Evolutionary conservation across 352 stramenopile genomes (phyloP), one percentile per base, ranked within the genome.

Genomic region (Phytophthora sojae): DNA sequence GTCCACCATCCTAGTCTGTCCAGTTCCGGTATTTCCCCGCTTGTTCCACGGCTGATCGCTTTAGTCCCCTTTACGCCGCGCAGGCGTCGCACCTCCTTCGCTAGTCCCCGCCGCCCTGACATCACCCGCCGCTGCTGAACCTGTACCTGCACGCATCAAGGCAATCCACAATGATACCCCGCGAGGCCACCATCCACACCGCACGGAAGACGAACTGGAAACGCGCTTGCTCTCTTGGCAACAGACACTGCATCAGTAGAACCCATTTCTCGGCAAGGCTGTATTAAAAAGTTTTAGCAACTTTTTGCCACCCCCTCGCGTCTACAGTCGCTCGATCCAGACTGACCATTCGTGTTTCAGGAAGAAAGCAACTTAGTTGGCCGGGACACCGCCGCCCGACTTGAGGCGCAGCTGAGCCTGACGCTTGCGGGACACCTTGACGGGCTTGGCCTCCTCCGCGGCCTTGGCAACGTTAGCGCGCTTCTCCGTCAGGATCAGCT

Each of bases 401-500:
- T 96, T 96, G 44, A 96, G 85, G 69, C 90, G 90, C 61, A 96
- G 86, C 84, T 95, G 87, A 63, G 90, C 90, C 79, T 95, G 87
- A 78, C 90, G 90, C 83, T 96, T 96, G 86, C 90, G 90, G 51
- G 88, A 87, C 65, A 96, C 81, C 85, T 95, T 95, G 73, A 80
- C 70, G 57, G 81, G 79, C 85, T 96, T 94, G 58, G 61, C 68
- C 73, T 98, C 95, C 77, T 98, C 93, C 54, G 93, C 90, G 60
- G 87, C 92, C 87, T 98, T 97, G 73, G 85, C 89, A 71, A 99
- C 96, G 74, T 97, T 95, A 65, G 98, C 92, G 61, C 83, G 77
- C 85, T 98, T 98, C 86, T 99, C 97, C 58, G 93, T 98, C 59
- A 99, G 87, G 83, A 99, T 99, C 23, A 99, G 89, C 94, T 99